A percentile compares a stretch with the other conserved stretches of the same genome.
These are phyloP conservation scores for Bothriochloa decipiens DNA, from an alignment of 176 grass and related monocot species.

Conservation along the genomic window DNA sequence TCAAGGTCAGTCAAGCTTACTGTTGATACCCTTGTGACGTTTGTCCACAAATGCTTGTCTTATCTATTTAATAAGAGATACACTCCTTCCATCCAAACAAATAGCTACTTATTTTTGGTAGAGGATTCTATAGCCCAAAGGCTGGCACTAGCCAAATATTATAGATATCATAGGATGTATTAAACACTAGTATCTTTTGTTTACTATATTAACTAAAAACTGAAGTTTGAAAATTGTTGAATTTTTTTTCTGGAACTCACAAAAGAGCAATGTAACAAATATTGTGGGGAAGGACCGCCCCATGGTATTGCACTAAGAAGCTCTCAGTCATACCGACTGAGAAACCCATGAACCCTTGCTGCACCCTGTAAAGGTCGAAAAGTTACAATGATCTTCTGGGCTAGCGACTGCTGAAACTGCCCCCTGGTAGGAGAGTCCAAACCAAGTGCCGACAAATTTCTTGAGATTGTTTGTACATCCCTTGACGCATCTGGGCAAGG, in stretches of 20 bases:
- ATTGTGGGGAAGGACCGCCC: not conserved
- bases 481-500: too few relatives aligned
- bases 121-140: constrained; percentile 1
- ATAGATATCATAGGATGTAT: not conserved
- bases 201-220: not conserved
- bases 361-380: too few relatives aligned
- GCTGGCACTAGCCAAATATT: not conserved
- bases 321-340: not conserved
- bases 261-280: not conserved
- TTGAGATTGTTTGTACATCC: too few relatives aligned
- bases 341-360: too few relatives aligned
- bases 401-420: too few relatives aligned
- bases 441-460: too few relatives aligned
- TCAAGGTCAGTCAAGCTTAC: constrained; percentile 5
- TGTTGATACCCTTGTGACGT: not conserved
- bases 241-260: not conserved
- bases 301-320: not conserved
- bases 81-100: not conserved
- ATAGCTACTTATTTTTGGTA: not conserved
- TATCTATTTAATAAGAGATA: not conserved
- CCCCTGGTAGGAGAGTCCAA: too few relatives aligned
- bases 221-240: not conserved
- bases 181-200: not conserved
- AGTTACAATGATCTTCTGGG: too few relatives aligned
- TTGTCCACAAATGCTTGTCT: not conserved